Conservation (phyloP, 306 rosid species). For the Lathyrus aphaca region DNA sequence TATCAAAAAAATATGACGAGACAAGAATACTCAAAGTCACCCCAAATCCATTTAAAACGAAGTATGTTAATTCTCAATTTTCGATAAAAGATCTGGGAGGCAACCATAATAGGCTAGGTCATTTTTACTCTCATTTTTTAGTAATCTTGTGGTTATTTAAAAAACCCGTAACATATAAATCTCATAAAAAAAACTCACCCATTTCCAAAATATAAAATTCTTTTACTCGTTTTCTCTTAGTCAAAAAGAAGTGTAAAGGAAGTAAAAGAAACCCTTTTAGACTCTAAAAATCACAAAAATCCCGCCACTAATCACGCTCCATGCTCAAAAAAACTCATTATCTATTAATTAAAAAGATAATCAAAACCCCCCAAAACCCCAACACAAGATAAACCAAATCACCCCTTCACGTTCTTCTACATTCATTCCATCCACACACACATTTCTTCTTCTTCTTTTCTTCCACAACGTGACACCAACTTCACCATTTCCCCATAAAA, state of each 20-base stretch:
- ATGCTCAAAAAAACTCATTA: neutral
- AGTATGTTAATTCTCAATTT: too few relatives aligned
- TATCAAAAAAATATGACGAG: too few relatives aligned
- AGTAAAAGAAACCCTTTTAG: constrained; percentile 1
- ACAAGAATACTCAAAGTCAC: too few relatives aligned
- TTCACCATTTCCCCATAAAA: neutral
- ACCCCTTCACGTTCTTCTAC: constrained; percentile 31
- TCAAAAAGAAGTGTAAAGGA: neutral
- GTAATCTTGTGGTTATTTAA: too few relatives aligned
- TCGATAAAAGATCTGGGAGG: too few relatives aligned
- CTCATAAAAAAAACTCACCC: too few relatives aligned
- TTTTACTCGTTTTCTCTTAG: neutral
- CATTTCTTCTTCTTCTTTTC: neutral
- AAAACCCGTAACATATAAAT: too few relatives aligned
- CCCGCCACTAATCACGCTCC: constrained; percentile 44
- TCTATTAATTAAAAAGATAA: neutral
- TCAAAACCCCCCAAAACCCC: constrained; percentile 15
- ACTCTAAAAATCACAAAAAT: neutral
- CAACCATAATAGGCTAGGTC: too few relatives aligned
- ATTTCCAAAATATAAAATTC: too few relatives aligned
- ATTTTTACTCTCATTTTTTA: too few relatives aligned
- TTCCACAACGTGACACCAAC: constrained; percentile 30
- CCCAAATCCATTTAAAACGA: too few relatives aligned
- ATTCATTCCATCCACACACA: neutral
- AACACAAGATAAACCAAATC: neutral